A percentile compares a stretch with the other conserved stretches of the same genome.
Evolutionary conservation across 1,284 basidiomycete genomes (phyloP).

Genomic region (Fomitopsis pinicola): DNA sequence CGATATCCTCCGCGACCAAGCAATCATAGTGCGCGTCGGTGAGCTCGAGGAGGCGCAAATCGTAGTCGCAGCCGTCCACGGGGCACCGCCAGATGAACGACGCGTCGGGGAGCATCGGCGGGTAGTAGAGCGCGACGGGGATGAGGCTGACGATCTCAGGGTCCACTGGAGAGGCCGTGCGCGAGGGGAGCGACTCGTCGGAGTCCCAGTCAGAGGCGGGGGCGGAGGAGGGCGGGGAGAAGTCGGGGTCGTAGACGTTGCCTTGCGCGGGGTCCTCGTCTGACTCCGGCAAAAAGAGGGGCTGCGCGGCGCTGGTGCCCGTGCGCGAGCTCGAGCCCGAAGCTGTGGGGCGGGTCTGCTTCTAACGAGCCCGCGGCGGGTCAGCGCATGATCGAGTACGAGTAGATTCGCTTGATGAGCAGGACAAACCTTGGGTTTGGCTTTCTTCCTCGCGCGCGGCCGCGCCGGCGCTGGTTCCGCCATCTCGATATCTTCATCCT

Average conservation of each 20-base stretch:
- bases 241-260: conserved; percentile 42
- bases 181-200: conserved; percentile 16
- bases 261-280: not conserved
- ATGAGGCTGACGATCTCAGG: conserved; percentile 19
- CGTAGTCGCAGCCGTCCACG: conserved; percentile 17
- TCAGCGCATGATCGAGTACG: not conserved
- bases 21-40: conserved; percentile 14
- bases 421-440: conserved; percentile 1
- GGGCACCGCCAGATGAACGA: conserved; percentile 24
- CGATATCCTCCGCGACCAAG: conserved; percentile 11
- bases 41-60: conserved; percentile 18
- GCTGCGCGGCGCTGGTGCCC: not conserved
- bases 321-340: conserved; percentile 2
- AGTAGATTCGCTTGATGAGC: not conserved
- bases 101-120: conserved; percentile 15
- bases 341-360: not conserved
- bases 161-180: conserved; percentile 11
- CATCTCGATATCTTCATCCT: conserved; percentile 4
- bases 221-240: conserved; percentile 43
- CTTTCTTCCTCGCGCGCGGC: conserved; percentile 5
- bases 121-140: conserved; percentile 14
- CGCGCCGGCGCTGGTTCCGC: conserved; percentile 3
- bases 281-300: not conserved
- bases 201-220: conserved; percentile 34
- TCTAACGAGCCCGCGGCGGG: not conserved